A percentile compares a stretch with the other conserved stretches of the same genome.
These are phyloP conservation scores for Saitozyma sp. DNA, from an alignment of 768 basidiomycete genomes.

Conservation along the genomic window DNA sequence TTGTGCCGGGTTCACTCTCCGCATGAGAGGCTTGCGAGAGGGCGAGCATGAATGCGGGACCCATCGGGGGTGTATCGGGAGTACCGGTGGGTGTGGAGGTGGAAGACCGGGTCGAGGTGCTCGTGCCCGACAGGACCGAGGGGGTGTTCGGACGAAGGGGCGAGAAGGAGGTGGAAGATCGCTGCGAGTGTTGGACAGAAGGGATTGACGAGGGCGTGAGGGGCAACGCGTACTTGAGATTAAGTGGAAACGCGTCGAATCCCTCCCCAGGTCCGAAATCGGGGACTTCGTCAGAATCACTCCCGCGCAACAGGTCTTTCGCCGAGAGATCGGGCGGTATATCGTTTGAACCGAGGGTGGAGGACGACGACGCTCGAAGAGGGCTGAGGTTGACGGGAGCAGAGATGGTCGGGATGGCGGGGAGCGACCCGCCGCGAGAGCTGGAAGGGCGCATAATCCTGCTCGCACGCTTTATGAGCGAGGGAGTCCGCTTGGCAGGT, in stretches of 20 bases:
- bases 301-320: too few relatives aligned
- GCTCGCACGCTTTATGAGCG: background rate
- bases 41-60: slow-evolving; percentile 67
- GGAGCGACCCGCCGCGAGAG: slow-evolving; percentile 9
- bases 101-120: too few relatives aligned
- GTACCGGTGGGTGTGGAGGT: too few relatives aligned
- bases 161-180: background rate
- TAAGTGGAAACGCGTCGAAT: slow-evolving; percentile 16
- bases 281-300: background rate
- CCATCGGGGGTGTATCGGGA: background rate
- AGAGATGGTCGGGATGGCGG: slow-evolving; percentile 22
- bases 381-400: slow-evolving; percentile 16
- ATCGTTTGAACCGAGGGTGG: too few relatives aligned
- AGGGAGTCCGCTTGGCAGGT: too few relatives aligned
- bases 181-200: background rate
- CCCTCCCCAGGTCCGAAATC: slow-evolving; percentile 27
- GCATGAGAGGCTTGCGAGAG: slow-evolving; percentile 92
- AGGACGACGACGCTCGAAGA: background rate
- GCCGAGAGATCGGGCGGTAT: too few relatives aligned
- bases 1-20: slow-evolving; percentile 86
- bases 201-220: background rate
- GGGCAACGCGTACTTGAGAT: slow-evolving; percentile 11
- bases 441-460: slow-evolving; percentile 2
- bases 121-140: too few relatives aligned
- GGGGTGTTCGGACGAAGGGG: too few relatives aligned